Base-by-base conservation (phyloP, 495 filamentous ascomycete species). In the Trichoderma asperelloides region DNA sequence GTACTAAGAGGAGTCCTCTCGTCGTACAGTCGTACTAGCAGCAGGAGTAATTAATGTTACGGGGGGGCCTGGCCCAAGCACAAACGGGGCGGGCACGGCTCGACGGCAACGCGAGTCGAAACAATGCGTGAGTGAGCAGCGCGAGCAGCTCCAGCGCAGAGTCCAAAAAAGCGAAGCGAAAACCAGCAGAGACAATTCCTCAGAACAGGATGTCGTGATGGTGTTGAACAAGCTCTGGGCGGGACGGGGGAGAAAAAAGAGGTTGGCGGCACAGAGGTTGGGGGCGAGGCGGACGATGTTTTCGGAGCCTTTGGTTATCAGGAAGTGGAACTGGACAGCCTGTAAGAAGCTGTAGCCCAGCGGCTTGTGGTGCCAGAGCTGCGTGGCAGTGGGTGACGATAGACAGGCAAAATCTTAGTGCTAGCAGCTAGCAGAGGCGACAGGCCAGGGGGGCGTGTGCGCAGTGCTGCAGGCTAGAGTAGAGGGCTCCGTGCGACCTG, bases 301-400 rank as follows among this genome's bases (percentile, higher is more conserved):
- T 60, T n/a, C 55, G 55, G 55, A 28, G 55, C 55, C 55, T 60
- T 60, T 60, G 55, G 55, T 25, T 60, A 60, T 60, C 55, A 60
- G 55, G 23, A 60, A 30, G 55, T 60, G 55, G 55, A 60, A 60
- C 55, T 30, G 55, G 27, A 25, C 55, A 60, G 23, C 55, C 55
- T 30, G 55, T 60, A 60, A 60, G 55, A 55, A 60, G 55, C 55
- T 60, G 55, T 60, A 3, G 55, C 55, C 55, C 55, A 28, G 55
- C 55, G n/a, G 55, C 23, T 60, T 60, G 55, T 60, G 55, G 55
- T 60, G 55, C 55, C 25, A 60, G 55, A 60, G 23, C 55, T 60
- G 55, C 55, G 55, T 60, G 55, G 55, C 55, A 60, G 55, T n/a
- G 55, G 55, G 55, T 30, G 21, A 51, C 47, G 47, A 51, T 51